Evolutionary conservation across 192 early-diverging fungal genomes (phyloP).

Genomic region (Hyaloraphidium curvatum): DNA sequence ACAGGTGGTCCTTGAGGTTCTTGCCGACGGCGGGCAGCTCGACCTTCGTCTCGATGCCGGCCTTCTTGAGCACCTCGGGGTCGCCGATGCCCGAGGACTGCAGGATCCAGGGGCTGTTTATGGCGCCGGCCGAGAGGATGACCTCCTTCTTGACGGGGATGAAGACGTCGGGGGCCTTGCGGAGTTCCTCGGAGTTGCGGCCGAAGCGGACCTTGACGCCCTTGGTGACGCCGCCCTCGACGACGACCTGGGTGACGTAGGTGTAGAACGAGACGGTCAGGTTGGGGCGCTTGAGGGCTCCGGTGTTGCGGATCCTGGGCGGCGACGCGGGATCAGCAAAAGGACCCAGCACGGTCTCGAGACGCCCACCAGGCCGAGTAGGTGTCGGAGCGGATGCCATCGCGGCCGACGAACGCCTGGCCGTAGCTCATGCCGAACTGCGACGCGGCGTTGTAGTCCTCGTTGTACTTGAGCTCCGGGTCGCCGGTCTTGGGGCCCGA

Average conservation of each 20-base stretch:
- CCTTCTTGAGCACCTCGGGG: neutral
- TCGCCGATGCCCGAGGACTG: constrained; percentile 16
- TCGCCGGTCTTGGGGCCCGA: neutral
- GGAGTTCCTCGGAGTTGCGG: too few relatives aligned
- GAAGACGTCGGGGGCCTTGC: too few relatives aligned
- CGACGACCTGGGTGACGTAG: neutral
- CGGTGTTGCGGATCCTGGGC: constrained; percentile 1
- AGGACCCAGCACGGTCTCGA: too few relatives aligned
- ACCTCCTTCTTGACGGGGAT: too few relatives aligned
- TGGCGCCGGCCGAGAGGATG: constrained; percentile 13
- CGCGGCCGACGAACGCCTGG: neutral
- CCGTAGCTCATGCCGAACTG: neutral
- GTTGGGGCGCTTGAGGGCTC: neutral
- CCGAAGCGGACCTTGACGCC: too few relatives aligned
- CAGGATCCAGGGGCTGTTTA: constrained; percentile 12
- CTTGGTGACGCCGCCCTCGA: too few relatives aligned
- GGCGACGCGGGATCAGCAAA: too few relatives aligned
- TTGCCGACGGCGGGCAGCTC: constrained; percentile 12
- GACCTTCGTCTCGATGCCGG: constrained; percentile 6
- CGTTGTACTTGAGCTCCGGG: neutral
- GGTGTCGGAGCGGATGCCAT: too few relatives aligned
- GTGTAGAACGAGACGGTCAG: neutral
- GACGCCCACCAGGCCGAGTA: too few relatives aligned
- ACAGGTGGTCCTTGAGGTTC: constrained; percentile 15
- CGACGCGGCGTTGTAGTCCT: neutral